Base-by-base conservation (phyloP, 805 yeast species). In the Barnettozyma populi region DNA sequence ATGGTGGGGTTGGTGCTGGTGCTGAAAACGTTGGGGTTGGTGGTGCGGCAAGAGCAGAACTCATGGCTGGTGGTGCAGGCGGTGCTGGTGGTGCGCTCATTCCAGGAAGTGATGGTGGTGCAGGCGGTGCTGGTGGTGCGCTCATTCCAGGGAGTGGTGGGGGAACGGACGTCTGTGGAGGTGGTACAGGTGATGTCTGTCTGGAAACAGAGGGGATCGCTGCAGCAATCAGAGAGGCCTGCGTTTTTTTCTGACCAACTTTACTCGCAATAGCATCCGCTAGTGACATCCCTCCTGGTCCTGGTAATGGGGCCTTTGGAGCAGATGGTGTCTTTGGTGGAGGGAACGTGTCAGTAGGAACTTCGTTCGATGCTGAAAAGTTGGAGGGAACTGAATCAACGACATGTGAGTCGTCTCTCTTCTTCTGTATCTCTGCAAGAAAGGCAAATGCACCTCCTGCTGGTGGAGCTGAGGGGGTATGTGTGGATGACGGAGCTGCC, bases 391-490 rank as follows among this genome's bases (percentile, higher is more conserved):
- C 63, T 3, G 64, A 59, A 46, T 72, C 79, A n/a, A 79, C 69
- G 13, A 77, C 82, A 58, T 68, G 59, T 1, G 73, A 50, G 19
- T 80, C 80, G 52, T 74, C 71, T 60, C 84, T 68, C 58, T 75
- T 77, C 36, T 74, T 71, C 51, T 79, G 78, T 43, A 80, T 80
- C 49, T 79, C 78, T 1, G 80, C 80, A 43, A 80, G 67, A 55
- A 80, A 80, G 7, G 86, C 85, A 21, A 79, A 59, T 0, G 69
- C 74, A 1, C 78, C 79, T 29, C 65, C 67, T 0, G 69, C 73
- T 1, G 78, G 78, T 27, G 64, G 66, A 13, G 46, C 19, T 6
- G 60, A 43, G 20, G 63, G 53, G 36, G 62, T 34, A 10, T 55
- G 39, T 29, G 55, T 36, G 14, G 40, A 18, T 9, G 66, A 54